Evolutionary conservation across 2,329 filamentous ascomycete species (phyloP), one percentile per base, ranked within the genome.

Genomic region (Fulvia fulva): DNA sequence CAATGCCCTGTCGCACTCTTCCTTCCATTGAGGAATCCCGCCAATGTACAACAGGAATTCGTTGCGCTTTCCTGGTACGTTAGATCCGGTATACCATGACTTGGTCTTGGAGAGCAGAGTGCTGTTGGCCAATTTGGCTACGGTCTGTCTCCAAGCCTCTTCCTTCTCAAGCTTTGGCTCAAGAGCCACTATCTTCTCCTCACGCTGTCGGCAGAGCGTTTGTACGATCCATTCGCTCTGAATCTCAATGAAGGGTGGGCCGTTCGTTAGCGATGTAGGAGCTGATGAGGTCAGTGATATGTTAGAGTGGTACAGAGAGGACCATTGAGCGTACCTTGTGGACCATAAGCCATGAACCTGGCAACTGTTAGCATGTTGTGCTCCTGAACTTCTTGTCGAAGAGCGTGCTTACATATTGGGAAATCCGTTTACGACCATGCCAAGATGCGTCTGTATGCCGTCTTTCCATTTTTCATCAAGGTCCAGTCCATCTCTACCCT

Each of bases 201-300:
- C 69, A 51, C 68, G 64, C n/a, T 75, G 64, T 64, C 74, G 73
- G n/a, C 67, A 67, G 55, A 79, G 73, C 6, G 75, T 72, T 49
- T 77, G 71, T 21, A 77, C 67, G 51, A 79, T 78, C 73, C 74
- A 79, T 51, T 79, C 75, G 28, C 71, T 74, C 63, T 80, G 77
- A 4, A 72, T 69, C 59, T 79, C 76, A 22, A 77, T 67, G 56
- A 76, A 78, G 11, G 70, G 75, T 1, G 77, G 77, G 0, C 77
- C 77, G 51, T 80, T 80, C 41, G 70, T 72, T 54, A 78, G 77
- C 1, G 76, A 76, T 0, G 77, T 78, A 1, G 76, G 77, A 21
- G 64, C 59, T 28, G 22, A n/a, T n/a, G n/a, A n/a, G n/a, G n/a
- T n/a, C n/a, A n/a, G n/a, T n/a, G n/a, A n/a, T n/a, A n/a, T n/a